A percentile compares a stretch with the other conserved stretches of the same genome.
Evolutionary conservation across 805 yeast species (phyloP).

Genomic region (Saturnispora ahearnii): DNA sequence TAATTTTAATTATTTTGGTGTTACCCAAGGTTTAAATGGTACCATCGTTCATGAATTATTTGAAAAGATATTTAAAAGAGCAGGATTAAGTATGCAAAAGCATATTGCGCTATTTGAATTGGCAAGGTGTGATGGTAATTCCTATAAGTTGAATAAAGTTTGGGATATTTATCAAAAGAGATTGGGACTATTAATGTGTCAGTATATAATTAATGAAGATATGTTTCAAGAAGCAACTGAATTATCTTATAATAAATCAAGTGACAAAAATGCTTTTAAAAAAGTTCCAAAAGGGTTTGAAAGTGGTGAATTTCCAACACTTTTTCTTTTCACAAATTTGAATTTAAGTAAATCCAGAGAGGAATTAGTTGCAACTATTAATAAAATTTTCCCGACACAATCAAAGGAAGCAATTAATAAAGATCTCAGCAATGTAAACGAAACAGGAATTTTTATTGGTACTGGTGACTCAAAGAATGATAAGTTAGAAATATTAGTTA

Average conservation of each 20-base stretch:
- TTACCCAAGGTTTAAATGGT: constrained; percentile 33
- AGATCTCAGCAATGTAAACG: constrained; percentile 19
- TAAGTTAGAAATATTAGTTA: constrained; percentile 55
- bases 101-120: constrained; percentile 61
- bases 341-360: constrained; percentile 22
- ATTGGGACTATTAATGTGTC: constrained; percentile 29
- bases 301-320: constrained; percentile 14
- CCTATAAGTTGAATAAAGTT: constrained; percentile 25
- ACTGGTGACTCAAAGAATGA: constrained; percentile 40
- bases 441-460: constrained; percentile 42
- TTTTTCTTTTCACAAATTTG: constrained; percentile 30
- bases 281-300: constrained; percentile 19
- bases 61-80: constrained; percentile 56
- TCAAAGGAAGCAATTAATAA: constrained; percentile 1
- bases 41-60: constrained; percentile 60
- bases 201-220: constrained; percentile 31
- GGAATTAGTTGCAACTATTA: constrained; percentile 7
- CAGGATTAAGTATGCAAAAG: constrained; percentile 55
- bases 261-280: constrained; percentile 16
- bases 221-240: constrained; percentile 19
- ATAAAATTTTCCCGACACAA: constrained; percentile 7
- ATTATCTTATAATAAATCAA: constrained; percentile 12
- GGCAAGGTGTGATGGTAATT: constrained; percentile 24
- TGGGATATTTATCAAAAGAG: constrained; percentile 39
- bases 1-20: constrained; percentile 7